Percentiles rank a stretch among this genome's conserved stretches.
Conservation (phyloP, 257 asterid genomes). For the Osmanthus fragrans region DNA sequence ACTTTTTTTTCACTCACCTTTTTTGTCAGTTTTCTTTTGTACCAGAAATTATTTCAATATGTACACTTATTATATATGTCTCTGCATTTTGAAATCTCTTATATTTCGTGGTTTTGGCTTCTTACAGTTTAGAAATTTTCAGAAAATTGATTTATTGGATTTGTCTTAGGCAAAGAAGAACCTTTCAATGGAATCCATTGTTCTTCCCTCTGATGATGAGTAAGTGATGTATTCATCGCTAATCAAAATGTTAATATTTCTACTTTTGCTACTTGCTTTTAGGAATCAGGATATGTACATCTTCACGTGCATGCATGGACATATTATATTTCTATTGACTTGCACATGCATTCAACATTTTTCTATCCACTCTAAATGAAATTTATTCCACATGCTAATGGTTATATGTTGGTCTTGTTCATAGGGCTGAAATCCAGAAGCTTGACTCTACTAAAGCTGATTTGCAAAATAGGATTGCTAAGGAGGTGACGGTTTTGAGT, state of each 20-base stretch:
- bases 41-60: neutral
- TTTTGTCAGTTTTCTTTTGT: constrained; percentile 11
- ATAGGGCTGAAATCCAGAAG: constrained; percentile 66
- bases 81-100: constrained; percentile 18
- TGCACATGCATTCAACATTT: constrained; percentile 6
- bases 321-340: neutral
- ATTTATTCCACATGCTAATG: constrained; percentile 20
- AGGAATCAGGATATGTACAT: neutral
- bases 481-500: constrained; percentile 57
- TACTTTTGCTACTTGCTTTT: neutral
- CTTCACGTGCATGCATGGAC: neutral
- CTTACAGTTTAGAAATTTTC: constrained; percentile 20
- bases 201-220: constrained; percentile 66
- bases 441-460: constrained; percentile 63
- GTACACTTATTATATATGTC: neutral
- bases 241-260: constrained; percentile 10
- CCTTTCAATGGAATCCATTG: constrained; percentile 83
- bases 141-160: constrained; percentile 19
- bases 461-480: constrained; percentile 53
- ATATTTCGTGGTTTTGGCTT: neutral
- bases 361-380: constrained; percentile 5
- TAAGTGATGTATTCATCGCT: constrained; percentile 52
- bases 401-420: constrained; percentile 26
- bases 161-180: constrained; percentile 79
- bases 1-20: constrained; percentile 2